phyloP scores from a whole-genome alignment of 1,284 basidiomycete species.

The Cerioporus squamosus region DNA sequence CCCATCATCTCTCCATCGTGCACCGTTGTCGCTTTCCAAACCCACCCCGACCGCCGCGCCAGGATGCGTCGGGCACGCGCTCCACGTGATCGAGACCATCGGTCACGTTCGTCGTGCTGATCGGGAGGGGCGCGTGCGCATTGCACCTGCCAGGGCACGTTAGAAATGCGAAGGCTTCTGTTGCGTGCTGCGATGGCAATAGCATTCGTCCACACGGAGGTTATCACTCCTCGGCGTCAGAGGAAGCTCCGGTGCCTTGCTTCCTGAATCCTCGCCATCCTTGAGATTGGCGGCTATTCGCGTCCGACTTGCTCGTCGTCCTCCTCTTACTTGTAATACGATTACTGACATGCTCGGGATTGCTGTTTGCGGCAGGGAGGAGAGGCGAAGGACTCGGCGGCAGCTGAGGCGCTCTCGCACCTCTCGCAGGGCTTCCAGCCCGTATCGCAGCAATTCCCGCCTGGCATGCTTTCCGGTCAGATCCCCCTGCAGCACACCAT shows the following conservation, averaged over 20 bases:
- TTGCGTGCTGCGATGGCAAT: not conserved
- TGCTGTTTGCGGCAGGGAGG: slow-evolving; percentile 21
- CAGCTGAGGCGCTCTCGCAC: slow-evolving; percentile 68
- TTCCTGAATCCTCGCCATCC: slow-evolving; percentile 15
- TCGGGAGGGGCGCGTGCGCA: slow-evolving; percentile 15
- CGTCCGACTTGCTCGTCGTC: slow-evolving; percentile 7
- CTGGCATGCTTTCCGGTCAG: slow-evolving; percentile 17
- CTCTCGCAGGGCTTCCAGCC: slow-evolving; percentile 48
- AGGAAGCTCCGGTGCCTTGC: slow-evolving; percentile 8
- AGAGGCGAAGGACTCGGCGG: slow-evolving; percentile 58
- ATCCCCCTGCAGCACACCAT: slow-evolving; percentile 28
- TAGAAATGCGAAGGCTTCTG: slow-evolving; percentile 6
- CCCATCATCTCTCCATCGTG: slow-evolving; percentile 8
- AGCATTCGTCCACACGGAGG: not conserved
- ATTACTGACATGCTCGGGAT: no score
- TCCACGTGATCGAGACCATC: slow-evolving; percentile 32
- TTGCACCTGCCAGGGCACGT: not conserved
- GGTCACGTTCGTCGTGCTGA: slow-evolving; percentile 31
- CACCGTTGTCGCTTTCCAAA: not conserved
- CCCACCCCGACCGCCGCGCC: slow-evolving; percentile 13
- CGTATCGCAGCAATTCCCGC: slow-evolving; percentile 25
- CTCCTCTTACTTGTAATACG: not conserved
- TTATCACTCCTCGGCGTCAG: slow-evolving; percentile 5
- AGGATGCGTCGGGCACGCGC: slow-evolving; percentile 23
- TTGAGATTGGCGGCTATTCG: slow-evolving; percentile 11